phyloP scores from a whole-genome alignment of 2,329 filamentous ascomycete species.

The Trichothecium roseum region DNA sequence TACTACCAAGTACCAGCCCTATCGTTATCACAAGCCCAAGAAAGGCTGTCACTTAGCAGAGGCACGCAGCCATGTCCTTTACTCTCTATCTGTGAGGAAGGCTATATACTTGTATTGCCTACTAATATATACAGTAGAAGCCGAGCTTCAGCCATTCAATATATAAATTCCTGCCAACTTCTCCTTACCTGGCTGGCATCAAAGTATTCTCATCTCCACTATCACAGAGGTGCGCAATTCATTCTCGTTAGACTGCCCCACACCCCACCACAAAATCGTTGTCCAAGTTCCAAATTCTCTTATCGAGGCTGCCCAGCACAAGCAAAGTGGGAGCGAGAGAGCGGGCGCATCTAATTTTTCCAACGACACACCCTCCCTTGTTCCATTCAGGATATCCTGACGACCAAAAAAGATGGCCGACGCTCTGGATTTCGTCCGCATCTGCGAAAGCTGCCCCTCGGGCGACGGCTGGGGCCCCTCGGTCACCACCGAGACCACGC shows the following conservation, averaged over 20 bases:
- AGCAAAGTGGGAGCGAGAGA: background rate
- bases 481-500: slow-evolving; percentile 72
- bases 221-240: too few species aligned
- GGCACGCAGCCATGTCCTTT: too few species aligned
- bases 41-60: too few species aligned
- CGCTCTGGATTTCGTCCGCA: slow-evolving; percentile 47
- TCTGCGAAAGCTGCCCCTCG: slow-evolving; percentile 62
- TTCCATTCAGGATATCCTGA: slow-evolving; percentile 3
- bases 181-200: too few species aligned
- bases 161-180: too few species aligned
- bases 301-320: slow-evolving; percentile 4
- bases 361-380: slow-evolving; percentile 1
- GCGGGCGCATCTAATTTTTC: slow-evolving; percentile 5
- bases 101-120: too few species aligned
- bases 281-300: slow-evolving; percentile 11
- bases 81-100: too few species aligned
- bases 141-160: too few species aligned
- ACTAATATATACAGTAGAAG: too few species aligned
- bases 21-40: too few species aligned
- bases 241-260: slow-evolving; percentile 14
- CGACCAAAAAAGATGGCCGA: slow-evolving; percentile 31
- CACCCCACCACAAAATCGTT: slow-evolving; percentile 34
- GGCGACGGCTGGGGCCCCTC: slow-evolving; percentile 83
- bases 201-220: too few species aligned
- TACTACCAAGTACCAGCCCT: too few species aligned